Conservation (phyloP, 441 rosid genomes). For the Populus hybrid region DNA sequence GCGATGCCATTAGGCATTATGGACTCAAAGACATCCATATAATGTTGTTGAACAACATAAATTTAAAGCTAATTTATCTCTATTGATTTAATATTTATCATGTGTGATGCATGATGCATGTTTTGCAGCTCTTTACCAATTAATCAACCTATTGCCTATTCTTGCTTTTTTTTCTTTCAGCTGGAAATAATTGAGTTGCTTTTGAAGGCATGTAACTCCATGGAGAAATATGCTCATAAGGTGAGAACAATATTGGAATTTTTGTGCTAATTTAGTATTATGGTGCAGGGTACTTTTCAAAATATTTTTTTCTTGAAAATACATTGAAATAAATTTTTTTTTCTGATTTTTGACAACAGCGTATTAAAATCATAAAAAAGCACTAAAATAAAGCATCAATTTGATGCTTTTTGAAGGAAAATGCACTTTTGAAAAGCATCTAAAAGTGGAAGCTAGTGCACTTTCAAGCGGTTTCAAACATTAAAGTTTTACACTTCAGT, state of each 20-base stretch:
- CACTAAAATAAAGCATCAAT: neutral
- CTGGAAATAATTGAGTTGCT: constrained; percentile 75
- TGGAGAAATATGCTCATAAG: constrained; percentile 61
- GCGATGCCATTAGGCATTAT: neutral
- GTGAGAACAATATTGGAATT: constrained; percentile 32
- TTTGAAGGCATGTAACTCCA: constrained; percentile 70
- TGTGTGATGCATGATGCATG: neutral
- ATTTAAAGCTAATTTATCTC: too few relatives aligned
- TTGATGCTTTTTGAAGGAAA: neutral
- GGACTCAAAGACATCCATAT: neutral
- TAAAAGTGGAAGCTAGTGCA: neutral
- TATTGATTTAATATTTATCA: neutral
- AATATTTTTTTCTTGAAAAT: too few relatives aligned
- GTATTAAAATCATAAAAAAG: too few relatives aligned
- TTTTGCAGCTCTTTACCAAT: neutral
- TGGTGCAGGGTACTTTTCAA: too few relatives aligned
- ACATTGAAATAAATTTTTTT: too few relatives aligned
- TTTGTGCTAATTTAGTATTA: neutral
- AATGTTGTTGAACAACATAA: neutral
- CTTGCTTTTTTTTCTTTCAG: constrained; percentile 33
- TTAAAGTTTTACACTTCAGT: neutral
- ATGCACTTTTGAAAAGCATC: neutral
- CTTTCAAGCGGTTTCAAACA: neutral
- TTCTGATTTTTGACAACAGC: too few relatives aligned
- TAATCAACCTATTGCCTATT: neutral